Evolutionary conservation across 495 filamentous ascomycete species (phyloP), one percentile per base, ranked within the genome.

Genomic region (Oidiodendron maius): DNA sequence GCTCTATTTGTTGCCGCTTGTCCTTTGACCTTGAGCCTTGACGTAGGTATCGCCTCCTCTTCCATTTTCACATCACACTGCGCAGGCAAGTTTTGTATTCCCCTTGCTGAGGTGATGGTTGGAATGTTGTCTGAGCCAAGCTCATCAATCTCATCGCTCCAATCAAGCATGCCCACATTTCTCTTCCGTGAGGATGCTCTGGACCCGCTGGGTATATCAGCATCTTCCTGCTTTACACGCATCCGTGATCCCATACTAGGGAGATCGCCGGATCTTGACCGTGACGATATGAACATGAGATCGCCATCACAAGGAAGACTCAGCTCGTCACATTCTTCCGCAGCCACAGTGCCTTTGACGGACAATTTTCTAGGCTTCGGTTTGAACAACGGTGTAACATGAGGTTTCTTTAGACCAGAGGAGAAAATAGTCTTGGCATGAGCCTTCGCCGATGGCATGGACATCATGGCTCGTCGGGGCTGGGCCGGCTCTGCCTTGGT

Each of bases 241-340:
- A 23, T 25, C 37, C 45, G 15, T 20, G 2, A 20, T 16, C 25
- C 21, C 15, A 15, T 12, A 10, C 24, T 20, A 40, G 30, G 12
- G 38, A 22, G n/a, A 17, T 28, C 11, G 24, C 17, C 23, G 32
- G 46, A 28, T 50, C 23, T 38, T 11, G 40, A 36, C 9, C 50
- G 56, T 34, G 44, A 46, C 13, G 54, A 57, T 18, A 57, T 39
- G n/a, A n/a, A n/a, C 4, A 64, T 55, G 18, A 57, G 52, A 46
- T 64, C 58, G 38, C 56, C 51, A 12, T 55, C 43, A 0, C 49
- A 42, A 4, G 44, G 39, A 4, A 66, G 52, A 47, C 64, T 63
- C 12, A 71, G 62, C 41, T 69, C 66, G 52, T 68, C 65, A 18
- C 63, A 41, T 22, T 63, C 61, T 32, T 57, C 52, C 28, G 32